Percentiles rank a stretch among this genome's conserved stretches.
These are phyloP conservation scores for Aphanomyces stellatus DNA, from an alignment of 352 stramenopile species.

Conservation along the genomic window DNA sequence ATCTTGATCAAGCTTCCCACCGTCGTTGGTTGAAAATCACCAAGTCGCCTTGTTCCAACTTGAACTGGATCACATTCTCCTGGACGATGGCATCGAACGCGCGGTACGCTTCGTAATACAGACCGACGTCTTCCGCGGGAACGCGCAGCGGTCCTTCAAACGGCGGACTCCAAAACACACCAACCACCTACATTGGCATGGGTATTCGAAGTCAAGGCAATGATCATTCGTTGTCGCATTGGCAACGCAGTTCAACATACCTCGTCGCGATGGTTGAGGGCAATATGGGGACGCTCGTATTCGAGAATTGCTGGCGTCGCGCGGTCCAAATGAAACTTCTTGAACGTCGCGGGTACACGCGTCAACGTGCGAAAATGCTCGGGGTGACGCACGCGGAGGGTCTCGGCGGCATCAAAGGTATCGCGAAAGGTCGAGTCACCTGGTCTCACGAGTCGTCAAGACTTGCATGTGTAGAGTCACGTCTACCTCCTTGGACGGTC, in stretches of 20 bases:
- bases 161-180: slow-evolving; percentile 89
- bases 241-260: slow-evolving; percentile 23
- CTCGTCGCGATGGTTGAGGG: slow-evolving; percentile 72
- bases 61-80: slow-evolving; percentile 67
- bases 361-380: slow-evolving; percentile 69
- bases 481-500: slow-evolving; percentile 52
- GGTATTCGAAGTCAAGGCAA: background rate
- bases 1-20: slow-evolving; percentile 21
- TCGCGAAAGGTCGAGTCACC: slow-evolving; percentile 81
- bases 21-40: slow-evolving; percentile 81
- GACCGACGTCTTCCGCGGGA: slow-evolving; percentile 53
- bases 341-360: slow-evolving; percentile 88
- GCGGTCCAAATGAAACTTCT: slow-evolving; percentile 89
- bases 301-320: slow-evolving; percentile 86
- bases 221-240: too few relatives aligned
- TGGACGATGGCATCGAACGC: slow-evolving; percentile 76
- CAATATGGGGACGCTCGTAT: slow-evolving; percentile 91
- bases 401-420: slow-evolving; percentile 62
- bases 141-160: slow-evolving; percentile 90
- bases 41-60: slow-evolving; percentile 64
- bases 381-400: slow-evolving; percentile 52
- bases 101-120: slow-evolving; percentile 80
- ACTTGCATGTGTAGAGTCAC: background rate
- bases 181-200: slow-evolving; percentile 83
- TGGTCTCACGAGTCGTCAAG: background rate